Evolutionary conservation across 2,329 filamentous ascomycete genomes (phyloP).

Genomic region (Penicillium sp.): DNA sequence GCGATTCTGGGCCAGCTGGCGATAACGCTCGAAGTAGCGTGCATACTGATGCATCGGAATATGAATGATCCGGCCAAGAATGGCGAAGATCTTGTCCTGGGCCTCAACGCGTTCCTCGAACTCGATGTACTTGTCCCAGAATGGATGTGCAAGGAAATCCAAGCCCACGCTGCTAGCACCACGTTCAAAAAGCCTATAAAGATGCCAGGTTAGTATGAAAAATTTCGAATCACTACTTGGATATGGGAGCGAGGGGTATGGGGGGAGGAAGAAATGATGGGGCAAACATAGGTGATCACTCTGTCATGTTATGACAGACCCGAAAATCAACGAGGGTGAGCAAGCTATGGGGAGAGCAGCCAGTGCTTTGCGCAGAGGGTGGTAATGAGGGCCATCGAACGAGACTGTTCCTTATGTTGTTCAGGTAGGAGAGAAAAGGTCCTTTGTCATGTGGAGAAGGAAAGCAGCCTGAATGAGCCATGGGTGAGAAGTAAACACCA

Average conservation of each 20-base stretch:
- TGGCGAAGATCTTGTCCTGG: constrained; percentile 79
- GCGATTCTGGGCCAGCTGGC: constrained; percentile 70
- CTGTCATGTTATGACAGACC: constrained; percentile 39
- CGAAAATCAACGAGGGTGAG: constrained; percentile 43
- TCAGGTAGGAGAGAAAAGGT: constrained; percentile 29
- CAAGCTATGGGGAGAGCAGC: constrained; percentile 29
- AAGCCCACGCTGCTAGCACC: constrained; percentile 81
- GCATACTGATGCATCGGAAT: constrained; percentile 97
- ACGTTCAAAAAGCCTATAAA: constrained; percentile 81
- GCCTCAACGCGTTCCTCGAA: constrained; percentile 90
- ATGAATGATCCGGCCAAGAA: constrained; percentile 78
- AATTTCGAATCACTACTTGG: constrained; percentile 11
- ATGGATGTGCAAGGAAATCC: constrained; percentile 91
- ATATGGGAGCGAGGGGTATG: constrained; percentile 31
- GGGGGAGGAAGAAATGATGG: constrained; percentile 43
- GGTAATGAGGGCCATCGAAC: constrained; percentile 32
- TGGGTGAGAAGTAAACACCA: constrained; percentile 54
- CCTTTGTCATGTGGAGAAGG: constrained; percentile 42
- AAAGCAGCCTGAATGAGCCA: constrained; percentile 54
- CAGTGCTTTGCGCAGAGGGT: constrained; percentile 38
- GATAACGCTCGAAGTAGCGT: constrained; percentile 90
- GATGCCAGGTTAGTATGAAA: constrained; percentile 42
- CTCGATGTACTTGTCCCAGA: constrained; percentile 99
- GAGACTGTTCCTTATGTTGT: constrained; percentile 32
- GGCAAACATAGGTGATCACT: constrained; percentile 45